Percentiles rank a stretch among this genome's conserved stretches.
Conservation (phyloP, 805 yeast genomes). For the Kluyveromyces aestuarii region DNA sequence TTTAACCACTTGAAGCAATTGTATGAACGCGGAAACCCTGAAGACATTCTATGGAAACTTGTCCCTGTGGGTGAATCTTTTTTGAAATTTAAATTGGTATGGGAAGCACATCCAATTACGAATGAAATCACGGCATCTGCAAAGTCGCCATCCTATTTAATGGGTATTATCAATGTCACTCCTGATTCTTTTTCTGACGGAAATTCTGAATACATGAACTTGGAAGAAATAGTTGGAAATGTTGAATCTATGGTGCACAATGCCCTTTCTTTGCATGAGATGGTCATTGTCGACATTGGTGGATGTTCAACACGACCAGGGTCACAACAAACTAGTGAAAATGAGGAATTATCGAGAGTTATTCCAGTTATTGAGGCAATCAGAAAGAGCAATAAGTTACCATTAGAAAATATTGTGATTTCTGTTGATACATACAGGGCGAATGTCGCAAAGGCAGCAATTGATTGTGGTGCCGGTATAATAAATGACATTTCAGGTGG, state of each 20-base stretch:
- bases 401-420: constrained; percentile 38
- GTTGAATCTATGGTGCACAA: constrained; percentile 42
- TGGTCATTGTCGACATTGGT: constrained; percentile 72
- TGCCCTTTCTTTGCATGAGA: constrained; percentile 42
- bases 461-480: constrained; percentile 77
- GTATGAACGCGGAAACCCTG: constrained; percentile 38
- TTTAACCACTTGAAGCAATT: constrained; percentile 56
- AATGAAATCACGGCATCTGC: constrained; percentile 27
- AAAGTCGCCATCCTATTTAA: constrained; percentile 44
- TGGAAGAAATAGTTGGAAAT: constrained; percentile 34
- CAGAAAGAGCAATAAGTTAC: constrained; percentile 33
- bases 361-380: constrained; percentile 60
- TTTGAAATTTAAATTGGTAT: constrained; percentile 18
- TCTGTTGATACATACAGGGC: constrained; percentile 88
- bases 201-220: constrained; percentile 31
- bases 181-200: constrained; percentile 97
- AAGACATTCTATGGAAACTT: constrained; percentile 39
- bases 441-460: constrained; percentile 58
- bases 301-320: constrained; percentile 94
- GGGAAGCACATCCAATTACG: constrained; percentile 38
- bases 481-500: constrained; percentile 91
- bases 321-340: constrained; percentile 46
- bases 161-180: constrained; percentile 86
- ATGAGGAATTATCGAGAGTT: constrained; percentile 65
- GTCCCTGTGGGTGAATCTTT: constrained; percentile 36